Base-by-base conservation (phyloP, 2,329 filamentous ascomycete species). In the Aureobasidium sp. region DNA sequence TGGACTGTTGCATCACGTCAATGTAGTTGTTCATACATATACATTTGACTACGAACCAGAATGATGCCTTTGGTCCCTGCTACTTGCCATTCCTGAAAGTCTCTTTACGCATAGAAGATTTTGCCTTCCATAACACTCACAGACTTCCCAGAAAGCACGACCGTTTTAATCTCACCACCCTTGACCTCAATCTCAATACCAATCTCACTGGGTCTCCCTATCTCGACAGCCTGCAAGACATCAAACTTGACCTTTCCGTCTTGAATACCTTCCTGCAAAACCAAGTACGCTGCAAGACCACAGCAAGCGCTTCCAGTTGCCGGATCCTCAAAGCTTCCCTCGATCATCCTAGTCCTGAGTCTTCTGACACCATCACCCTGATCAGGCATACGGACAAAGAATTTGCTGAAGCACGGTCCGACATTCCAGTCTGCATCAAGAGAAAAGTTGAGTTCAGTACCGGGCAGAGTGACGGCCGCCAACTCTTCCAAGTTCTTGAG, bases 271-370 rank as follows among this genome's bases (percentile, higher is more conserved):
- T 77, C 69, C 50, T 73, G 71, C 64, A 80, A 64, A n/a, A 77
- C 76, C 44, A 79, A 68, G 65, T 79, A 78, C 36, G 73, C 75
- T 8, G 73, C 73, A 60, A 82, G 67, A 36, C 74, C 77, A 64
- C 77, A 78, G 51, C 78, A 78, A n/a, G 78, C 79, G 63, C 76
- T 79, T 5, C 80, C 80, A 5, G 79, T 82, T 1, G 79, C 80
- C 8, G 80, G 75, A 68, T 82, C 79, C 67, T 83, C 80, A 8
- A 77, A 67, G 6, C 68, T 66, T 0, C 75, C 76, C n/a, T 58
- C 74, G 42, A 89, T 78, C 84, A 90, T 86, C 53, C 87, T 78
- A 10, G 86, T 81, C 57, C 84, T 78, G 26, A 89, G 68, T 36
- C 67, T 66, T 6, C 50, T 42, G 6, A 67, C 67, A n/a, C 71